phyloP scores from a whole-genome alignment of 441 rosid genomes.

The Populus hybrid region DNA sequence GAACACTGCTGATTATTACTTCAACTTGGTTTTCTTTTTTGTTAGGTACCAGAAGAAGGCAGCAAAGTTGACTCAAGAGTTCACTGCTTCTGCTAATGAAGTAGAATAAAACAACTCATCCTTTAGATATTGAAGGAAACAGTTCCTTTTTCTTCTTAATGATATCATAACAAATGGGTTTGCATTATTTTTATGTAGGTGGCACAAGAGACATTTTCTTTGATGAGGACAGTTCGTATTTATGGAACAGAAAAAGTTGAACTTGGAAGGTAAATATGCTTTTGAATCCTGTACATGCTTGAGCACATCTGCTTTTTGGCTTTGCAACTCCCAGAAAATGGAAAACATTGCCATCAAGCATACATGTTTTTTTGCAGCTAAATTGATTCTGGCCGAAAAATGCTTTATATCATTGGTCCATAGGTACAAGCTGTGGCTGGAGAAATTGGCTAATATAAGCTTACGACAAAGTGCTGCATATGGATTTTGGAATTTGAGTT shows the following conservation, averaged over 20 bases:
- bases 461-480: conserved; percentile 95
- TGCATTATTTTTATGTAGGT: conserved; percentile 45
- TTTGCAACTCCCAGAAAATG: neutral
- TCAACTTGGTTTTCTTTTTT: conserved; percentile 15
- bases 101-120: conserved; percentile 36
- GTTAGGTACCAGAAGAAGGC: conserved; percentile 94
- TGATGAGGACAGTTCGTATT: conserved; percentile 94
- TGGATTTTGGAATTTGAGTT: conserved; percentile 90
- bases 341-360: neutral
- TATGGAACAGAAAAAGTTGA: conserved; percentile 91
- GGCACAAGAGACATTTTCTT: conserved; percentile 94
- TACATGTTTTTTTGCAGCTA: conserved; percentile 5
- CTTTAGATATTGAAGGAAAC: conserved; percentile 8
- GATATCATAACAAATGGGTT: neutral
- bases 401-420: conserved; percentile 22
- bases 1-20: conserved; percentile 5
- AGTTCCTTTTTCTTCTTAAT: conserved; percentile 9
- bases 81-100: conserved; percentile 90
- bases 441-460: conserved; percentile 76
- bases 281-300: neutral
- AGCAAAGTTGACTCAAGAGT: conserved; percentile 83
- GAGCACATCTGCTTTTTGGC: neutral
- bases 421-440: conserved; percentile 82
- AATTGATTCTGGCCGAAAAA: conserved; percentile 8
- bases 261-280: conserved; percentile 47